A percentile compares a stretch with the other conserved stretches of the same genome.
phyloP scores from a whole-genome alignment of 2,329 filamentous ascomycete genomes.

The Fusarium sp. region DNA sequence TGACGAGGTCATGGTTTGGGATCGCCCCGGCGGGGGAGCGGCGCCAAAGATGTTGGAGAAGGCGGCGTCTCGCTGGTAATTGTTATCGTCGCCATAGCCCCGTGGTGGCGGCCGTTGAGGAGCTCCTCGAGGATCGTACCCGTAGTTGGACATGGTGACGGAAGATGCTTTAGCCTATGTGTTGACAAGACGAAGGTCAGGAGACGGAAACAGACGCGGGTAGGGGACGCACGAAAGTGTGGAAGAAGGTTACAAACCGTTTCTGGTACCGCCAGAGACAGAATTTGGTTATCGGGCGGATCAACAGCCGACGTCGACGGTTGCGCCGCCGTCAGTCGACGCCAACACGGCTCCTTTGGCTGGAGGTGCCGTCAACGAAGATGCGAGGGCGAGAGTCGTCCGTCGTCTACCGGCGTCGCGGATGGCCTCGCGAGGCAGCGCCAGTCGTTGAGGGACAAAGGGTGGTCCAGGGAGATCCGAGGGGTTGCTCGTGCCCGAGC shows the following conservation, averaged over 20 bases:
- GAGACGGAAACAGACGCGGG: slow-evolving; percentile 10
- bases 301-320: slow-evolving; percentile 52
- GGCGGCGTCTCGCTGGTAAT: slow-evolving; percentile 89
- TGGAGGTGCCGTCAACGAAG: slow-evolving; percentile 26
- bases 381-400: slow-evolving; percentile 33
- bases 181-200: slow-evolving; percentile 33
- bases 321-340: slow-evolving; percentile 53
- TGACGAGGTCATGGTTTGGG: slow-evolving; percentile 95
- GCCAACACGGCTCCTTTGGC: slow-evolving; percentile 46
- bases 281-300: slow-evolving; percentile 45
- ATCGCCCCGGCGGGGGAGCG: slow-evolving; percentile 87
- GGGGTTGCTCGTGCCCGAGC: slow-evolving; percentile 38
- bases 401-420: slow-evolving; percentile 27
- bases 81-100: slow-evolving; percentile 67
- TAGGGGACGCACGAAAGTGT: slow-evolving; percentile 7
- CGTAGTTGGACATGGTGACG: slow-evolving; percentile 71
- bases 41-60: slow-evolving; percentile 97
- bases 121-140: slow-evolving; percentile 67
- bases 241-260: slow-evolving; percentile 40
- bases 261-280: slow-evolving; percentile 43
- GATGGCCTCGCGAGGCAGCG: slow-evolving; percentile 36
- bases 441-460: slow-evolving; percentile 20
- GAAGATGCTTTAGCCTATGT: slow-evolving; percentile 31
- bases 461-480: slow-evolving; percentile 28
- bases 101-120: slow-evolving; percentile 57